phyloP scores from a whole-genome alignment of 169 alveolate genomes.

The Plasmodium berghei region DNA sequence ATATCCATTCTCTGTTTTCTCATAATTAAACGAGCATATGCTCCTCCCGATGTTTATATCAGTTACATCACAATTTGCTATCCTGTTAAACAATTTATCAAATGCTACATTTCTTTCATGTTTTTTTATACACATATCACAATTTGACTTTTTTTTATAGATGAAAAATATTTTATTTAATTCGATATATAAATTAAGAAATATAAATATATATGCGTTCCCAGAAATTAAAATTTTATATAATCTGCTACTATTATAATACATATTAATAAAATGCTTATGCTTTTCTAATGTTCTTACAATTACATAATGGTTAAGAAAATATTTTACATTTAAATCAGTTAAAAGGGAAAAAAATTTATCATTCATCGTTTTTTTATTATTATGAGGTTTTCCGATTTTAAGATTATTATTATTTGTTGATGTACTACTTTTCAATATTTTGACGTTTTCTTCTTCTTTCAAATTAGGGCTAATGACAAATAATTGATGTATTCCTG shows the following conservation, averaged over 20 bases:
- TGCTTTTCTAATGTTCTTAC: conserved; percentile 47
- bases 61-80: neutral
- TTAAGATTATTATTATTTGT: neutral
- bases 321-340: conserved; percentile 46
- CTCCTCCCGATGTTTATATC: neutral
- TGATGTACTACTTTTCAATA: neutral
- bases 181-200: conserved; percentile 40
- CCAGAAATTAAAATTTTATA: neutral
- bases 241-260: conserved; percentile 16
- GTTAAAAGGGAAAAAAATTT: conserved; percentile 30
- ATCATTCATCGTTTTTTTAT: conserved; percentile 7
- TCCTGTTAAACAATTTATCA: neutral
- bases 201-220: conserved; percentile 10
- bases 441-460: conserved; percentile 6
- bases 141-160: neutral
- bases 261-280: conserved; percentile 36
- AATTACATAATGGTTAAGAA: conserved; percentile 58
- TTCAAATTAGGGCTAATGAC: conserved; percentile 7
- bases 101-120: neutral
- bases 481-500: conserved; percentile 24
- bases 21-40: neutral
- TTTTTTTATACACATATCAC: neutral
- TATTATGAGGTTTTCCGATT: neutral
- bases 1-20: neutral
- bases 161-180: conserved; percentile 62